These are phyloP conservation scores for Mycosphaerelloides madeirae DNA, from an alignment of 2,329 filamentous ascomycete genomes.

Conservation along the genomic window DNA sequence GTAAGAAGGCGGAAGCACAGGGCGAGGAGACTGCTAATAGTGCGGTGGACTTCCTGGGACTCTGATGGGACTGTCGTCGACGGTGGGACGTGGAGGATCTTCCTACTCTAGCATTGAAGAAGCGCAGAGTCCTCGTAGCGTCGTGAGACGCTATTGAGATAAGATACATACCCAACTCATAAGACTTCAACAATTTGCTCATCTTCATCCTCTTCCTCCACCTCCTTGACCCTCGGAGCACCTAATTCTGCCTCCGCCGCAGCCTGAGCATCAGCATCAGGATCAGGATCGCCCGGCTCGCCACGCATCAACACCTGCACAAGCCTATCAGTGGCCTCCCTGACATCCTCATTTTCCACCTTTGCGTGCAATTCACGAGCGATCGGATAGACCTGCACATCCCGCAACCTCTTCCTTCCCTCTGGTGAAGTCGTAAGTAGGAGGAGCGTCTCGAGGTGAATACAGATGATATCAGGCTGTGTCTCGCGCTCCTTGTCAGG, in stretches of 20 bases:
- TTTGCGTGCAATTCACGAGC: conserved; percentile 78
- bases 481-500: conserved; percentile 83
- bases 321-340: conserved; percentile 79
- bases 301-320: conserved; percentile 86
- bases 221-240: conserved; percentile 40
- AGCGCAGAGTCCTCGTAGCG: too few relatives aligned
- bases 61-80: too few relatives aligned
- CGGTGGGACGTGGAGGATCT: too few relatives aligned
- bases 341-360: conserved; percentile 72
- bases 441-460: conserved; percentile 82
- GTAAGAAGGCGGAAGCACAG: conserved; percentile 25
- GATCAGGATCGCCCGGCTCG: conserved; percentile 53
- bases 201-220: conserved; percentile 30
- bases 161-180: conserved; percentile 1
- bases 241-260: conserved; percentile 8
- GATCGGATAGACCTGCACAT: conserved; percentile 81
- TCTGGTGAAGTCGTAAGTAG: conserved; percentile 73
- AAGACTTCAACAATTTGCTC: conserved; percentile 22
- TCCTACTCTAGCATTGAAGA: too few relatives aligned
- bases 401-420: conserved; percentile 69
- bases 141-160: background rate
- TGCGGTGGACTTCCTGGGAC: conserved; percentile 17
- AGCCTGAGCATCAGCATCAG: conserved; percentile 37
- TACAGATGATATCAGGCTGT: conserved; percentile 71
- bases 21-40: conserved; percentile 24